A percentile compares a stretch with the other conserved stretches of the same genome.
Conservation (phyloP, 257 asterid species). For the Nicotiana attenuata region DNA sequence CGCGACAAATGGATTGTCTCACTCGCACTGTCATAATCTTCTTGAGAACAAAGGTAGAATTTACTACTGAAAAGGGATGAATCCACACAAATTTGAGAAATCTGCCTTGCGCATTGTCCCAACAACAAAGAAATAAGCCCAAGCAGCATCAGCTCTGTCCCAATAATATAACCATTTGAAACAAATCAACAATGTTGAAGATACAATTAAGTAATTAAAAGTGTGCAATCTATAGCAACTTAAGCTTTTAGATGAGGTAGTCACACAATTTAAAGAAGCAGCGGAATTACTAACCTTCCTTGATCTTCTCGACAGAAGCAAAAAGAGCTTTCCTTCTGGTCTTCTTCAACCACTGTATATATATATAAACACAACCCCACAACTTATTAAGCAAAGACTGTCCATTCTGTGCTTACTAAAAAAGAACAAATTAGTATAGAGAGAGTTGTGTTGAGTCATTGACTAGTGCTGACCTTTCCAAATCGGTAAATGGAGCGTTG, state of each 20-base stretch:
- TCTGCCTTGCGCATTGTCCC: constrained; percentile 93
- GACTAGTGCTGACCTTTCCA: constrained; percentile 52
- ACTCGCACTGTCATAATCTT: constrained; percentile 36
- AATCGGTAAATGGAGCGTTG: constrained; percentile 81
- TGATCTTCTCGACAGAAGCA: constrained; percentile 78
- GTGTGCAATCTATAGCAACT: background rate
- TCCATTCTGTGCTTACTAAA: background rate
- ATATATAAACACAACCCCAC: background rate
- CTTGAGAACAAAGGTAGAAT: constrained; percentile 66
- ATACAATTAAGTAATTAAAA: background rate
- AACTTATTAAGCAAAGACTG: background rate
- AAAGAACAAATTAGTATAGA: background rate
- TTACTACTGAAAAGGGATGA: constrained; percentile 75
- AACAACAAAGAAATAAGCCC: constrained; percentile 77
- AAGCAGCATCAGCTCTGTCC: constrained; percentile 82
- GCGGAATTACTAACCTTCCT: constrained; percentile 52
- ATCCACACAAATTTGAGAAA: constrained; percentile 67
- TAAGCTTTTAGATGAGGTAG: too few species aligned
- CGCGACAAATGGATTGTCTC: constrained; percentile 29
- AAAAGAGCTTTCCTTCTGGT: constrained; percentile 79
- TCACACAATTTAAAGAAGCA: background rate
- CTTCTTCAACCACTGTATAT: constrained; percentile 70
- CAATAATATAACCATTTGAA: background rate
- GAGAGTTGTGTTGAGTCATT: too few species aligned
- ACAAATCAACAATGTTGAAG: background rate